These are phyloP conservation scores for Ruellia speciosa DNA, from an alignment of 305 asterid genomes.

Conservation along the genomic window DNA sequence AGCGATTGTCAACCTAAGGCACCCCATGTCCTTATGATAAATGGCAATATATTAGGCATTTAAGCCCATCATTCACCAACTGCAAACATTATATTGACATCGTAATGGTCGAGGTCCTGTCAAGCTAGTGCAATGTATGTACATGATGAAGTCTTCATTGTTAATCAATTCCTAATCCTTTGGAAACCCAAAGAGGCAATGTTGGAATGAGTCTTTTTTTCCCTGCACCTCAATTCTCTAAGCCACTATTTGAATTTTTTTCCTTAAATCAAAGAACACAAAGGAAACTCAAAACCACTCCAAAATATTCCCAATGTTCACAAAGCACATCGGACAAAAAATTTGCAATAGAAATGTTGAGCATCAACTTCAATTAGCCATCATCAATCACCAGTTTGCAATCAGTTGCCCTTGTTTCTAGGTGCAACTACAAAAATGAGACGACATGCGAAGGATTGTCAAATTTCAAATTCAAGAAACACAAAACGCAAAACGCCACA, in stretches of 20 bases:
- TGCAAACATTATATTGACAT: too few relatives aligned
- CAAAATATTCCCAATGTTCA: too few relatives aligned
- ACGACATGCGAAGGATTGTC: background rate
- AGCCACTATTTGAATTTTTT: background rate
- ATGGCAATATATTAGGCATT: too few relatives aligned
- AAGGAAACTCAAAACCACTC: background rate
- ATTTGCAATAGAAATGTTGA: too few relatives aligned
- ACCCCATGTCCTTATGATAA: too few relatives aligned
- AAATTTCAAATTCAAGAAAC: slow-evolving; percentile 3
- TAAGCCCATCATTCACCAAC: too few relatives aligned
- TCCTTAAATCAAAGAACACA: background rate
- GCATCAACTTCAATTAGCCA: too few relatives aligned
- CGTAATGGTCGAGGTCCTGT: background rate
- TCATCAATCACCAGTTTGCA: too few relatives aligned
- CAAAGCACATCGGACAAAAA: too few relatives aligned
- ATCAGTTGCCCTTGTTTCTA: too few relatives aligned
- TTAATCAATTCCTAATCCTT: background rate
- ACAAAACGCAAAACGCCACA: background rate
- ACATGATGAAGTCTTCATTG: background rate
- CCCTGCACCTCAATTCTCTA: background rate
- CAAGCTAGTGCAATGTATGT: background rate
- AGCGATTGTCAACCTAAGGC: too few relatives aligned
- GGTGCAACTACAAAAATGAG: too few relatives aligned
- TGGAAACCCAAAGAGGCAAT: background rate
- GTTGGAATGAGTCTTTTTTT: background rate